phyloP scores from a whole-genome alignment of 495 filamentous ascomycete genomes.

The Neurospora africana region DNA sequence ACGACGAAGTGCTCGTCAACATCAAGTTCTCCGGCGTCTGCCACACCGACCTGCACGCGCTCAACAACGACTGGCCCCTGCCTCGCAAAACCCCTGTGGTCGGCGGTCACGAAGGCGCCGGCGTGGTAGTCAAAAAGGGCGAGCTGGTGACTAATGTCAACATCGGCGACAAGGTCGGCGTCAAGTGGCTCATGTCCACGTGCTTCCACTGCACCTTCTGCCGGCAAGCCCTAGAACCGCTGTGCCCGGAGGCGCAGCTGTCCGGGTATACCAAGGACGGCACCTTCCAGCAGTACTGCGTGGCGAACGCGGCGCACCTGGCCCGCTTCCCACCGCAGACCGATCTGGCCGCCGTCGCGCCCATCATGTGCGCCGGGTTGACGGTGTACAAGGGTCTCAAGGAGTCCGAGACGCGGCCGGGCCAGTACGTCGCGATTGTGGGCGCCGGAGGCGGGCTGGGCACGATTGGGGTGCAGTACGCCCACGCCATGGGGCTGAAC shows the following conservation, averaged over 20 bases:
- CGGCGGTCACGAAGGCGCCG: slow-evolving; percentile 86
- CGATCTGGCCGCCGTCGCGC: slow-evolving; percentile 62
- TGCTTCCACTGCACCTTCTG: slow-evolving; percentile 73
- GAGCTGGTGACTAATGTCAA: slow-evolving; percentile 57
- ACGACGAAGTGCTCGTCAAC: slow-evolving; percentile 78
- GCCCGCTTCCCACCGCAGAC: slow-evolving; percentile 64
- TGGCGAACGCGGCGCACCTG: slow-evolving; percentile 70
- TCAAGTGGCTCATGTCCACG: slow-evolving; percentile 83
- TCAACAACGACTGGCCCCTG: slow-evolving; percentile 80
- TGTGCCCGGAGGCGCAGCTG: slow-evolving; percentile 58
- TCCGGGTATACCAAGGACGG: slow-evolving; percentile 87
- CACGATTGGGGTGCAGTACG: slow-evolving; percentile 67
- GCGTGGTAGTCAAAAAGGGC: slow-evolving; percentile 69
- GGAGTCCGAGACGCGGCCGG: slow-evolving; percentile 57
- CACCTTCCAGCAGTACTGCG: slow-evolving; percentile 80
- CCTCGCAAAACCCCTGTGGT: slow-evolving; percentile 67
- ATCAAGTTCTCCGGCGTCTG: slow-evolving; percentile 86
- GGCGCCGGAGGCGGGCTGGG: slow-evolving; percentile 78
- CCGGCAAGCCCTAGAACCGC: slow-evolving; percentile 50
- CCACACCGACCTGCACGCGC: slow-evolving; percentile 76
- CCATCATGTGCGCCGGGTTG: slow-evolving; percentile 76
- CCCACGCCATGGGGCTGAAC: slow-evolving; percentile 75
- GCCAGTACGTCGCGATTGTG: slow-evolving; percentile 69
- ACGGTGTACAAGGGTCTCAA: slow-evolving; percentile 86
- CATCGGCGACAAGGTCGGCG: slow-evolving; percentile 68